These are phyloP conservation scores for Starmerella scarabaei DNA, from an alignment of 805 yeast genomes.

Conservation along the genomic window DNA sequence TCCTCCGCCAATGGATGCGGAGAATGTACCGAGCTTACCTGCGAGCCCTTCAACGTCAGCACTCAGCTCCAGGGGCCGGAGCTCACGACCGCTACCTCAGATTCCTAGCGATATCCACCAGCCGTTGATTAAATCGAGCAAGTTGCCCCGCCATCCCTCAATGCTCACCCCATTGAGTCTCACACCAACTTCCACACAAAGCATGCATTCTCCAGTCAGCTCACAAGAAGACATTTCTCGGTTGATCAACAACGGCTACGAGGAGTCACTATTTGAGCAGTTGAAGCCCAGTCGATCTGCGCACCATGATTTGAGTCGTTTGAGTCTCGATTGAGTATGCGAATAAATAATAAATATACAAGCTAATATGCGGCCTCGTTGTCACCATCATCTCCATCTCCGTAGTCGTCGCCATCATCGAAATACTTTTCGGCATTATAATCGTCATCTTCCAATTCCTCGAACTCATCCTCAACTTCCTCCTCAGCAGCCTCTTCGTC, in stretches of 20 bases:
- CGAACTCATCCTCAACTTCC: conserved; percentile 50
- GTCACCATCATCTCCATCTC: conserved; percentile 44
- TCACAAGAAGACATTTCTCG: conserved; percentile 20
- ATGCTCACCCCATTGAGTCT: not conserved
- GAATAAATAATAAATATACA: not conserved
- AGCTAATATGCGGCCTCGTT: conserved; percentile 54
- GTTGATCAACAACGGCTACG: conserved; percentile 29
- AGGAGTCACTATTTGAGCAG: conserved; percentile 25
- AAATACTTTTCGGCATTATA: conserved; percentile 70
- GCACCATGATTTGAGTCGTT: not conserved
- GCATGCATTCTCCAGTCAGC: not conserved
- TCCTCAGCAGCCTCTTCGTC: conserved; percentile 36
- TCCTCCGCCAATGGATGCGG: not conserved
- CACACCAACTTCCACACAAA: not conserved
- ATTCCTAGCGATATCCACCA: conserved; percentile 2
- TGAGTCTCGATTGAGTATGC: too few relatives aligned
- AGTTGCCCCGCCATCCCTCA: not conserved
- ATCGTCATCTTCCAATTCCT: conserved; percentile 63
- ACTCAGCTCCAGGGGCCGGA: not conserved
- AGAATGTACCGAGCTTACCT: not conserved
- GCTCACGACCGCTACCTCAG: conserved; percentile 8
- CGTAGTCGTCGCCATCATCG: conserved; percentile 49
- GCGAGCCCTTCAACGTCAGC: not conserved
- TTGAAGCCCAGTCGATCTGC: conserved; percentile 13
- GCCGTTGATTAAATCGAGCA: too few relatives aligned